phyloP scores from a whole-genome alignment of 768 basidiomycete species.

The Naganishia vaughanmartiniae region DNA sequence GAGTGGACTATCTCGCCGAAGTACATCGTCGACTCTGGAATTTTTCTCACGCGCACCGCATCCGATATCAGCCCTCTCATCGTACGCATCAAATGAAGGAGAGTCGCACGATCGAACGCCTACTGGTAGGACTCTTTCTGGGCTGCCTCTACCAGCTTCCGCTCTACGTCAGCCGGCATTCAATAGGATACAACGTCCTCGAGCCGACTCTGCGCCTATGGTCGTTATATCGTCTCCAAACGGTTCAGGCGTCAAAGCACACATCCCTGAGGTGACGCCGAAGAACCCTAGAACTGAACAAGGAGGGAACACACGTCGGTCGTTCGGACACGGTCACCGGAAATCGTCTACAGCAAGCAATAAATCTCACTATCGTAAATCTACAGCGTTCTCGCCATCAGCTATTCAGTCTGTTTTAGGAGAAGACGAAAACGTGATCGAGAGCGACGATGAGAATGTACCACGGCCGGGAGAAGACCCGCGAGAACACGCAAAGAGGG shows the following conservation, averaged over 20 bases:
- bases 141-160: conserved; percentile 27
- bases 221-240: conserved; percentile 30
- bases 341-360: conserved; percentile 4
- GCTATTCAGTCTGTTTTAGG: conserved; percentile 18
- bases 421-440: neutral
- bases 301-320: neutral
- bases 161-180: conserved; percentile 39
- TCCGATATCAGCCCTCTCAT: neutral
- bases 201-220: conserved; percentile 49
- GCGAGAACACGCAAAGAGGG: conserved; percentile 16
- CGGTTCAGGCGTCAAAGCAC: neutral
- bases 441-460: conserved; percentile 5
- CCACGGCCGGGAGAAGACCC: conserved; percentile 29
- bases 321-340: conserved; percentile 16
- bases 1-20: conserved; percentile 4
- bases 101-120: conserved; percentile 24
- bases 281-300: neutral
- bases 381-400: conserved; percentile 25
- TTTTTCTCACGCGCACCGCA: neutral
- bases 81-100: conserved; percentile 2
- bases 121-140: conserved; percentile 29
- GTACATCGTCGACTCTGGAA: conserved; percentile 10
- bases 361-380: conserved; percentile 29
- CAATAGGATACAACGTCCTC: conserved; percentile 34
- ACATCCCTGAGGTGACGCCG: neutral